These are phyloP conservation scores for Trifolium repens DNA, from an alignment of 306 rosid genomes.

Conservation along the genomic window DNA sequence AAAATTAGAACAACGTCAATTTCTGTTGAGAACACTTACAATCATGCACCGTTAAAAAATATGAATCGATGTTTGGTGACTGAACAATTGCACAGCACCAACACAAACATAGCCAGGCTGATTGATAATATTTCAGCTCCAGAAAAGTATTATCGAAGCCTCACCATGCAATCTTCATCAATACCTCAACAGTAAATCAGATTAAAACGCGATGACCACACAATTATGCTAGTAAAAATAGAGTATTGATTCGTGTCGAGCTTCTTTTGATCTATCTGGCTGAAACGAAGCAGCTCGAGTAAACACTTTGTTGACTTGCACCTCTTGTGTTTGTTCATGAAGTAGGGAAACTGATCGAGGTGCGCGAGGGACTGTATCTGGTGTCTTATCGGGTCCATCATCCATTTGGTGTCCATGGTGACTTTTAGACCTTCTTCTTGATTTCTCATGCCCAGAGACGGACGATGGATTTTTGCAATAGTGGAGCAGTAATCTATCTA, in stretches of 20 bases:
- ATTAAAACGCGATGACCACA: conserved; percentile 33
- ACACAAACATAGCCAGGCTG: conserved; percentile 39
- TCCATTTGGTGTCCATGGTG: conserved; percentile 57
- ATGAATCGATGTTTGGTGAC: conserved; percentile 8
- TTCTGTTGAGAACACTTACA: conserved; percentile 28
- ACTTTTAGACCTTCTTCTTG: conserved; percentile 67
- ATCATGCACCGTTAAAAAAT: background rate
- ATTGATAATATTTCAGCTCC: conserved; percentile 28
- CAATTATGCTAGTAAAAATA: conserved; percentile 36
- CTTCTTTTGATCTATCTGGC: conserved; percentile 62
- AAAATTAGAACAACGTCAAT: conserved; percentile 20
- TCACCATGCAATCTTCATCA: conserved; percentile 19
- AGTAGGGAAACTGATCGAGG: conserved; percentile 81
- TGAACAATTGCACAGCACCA: conserved; percentile 13
- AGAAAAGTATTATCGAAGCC: conserved; percentile 35
- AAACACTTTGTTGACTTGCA: conserved; percentile 61
- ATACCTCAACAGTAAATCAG: conserved; percentile 27
- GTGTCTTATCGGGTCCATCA: conserved; percentile 45
- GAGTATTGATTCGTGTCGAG: conserved; percentile 57
- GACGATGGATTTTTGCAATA: conserved; percentile 76
- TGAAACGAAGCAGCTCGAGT: conserved; percentile 84
- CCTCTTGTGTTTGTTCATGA: conserved; percentile 53
- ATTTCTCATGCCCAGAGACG: conserved; percentile 55
- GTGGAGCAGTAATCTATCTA: conserved; percentile 83
- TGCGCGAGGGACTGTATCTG: conserved; percentile 48